Evolutionary conservation across 495 filamentous ascomycete genomes (phyloP).

Genomic region (Evansstolkia leycettana): DNA sequence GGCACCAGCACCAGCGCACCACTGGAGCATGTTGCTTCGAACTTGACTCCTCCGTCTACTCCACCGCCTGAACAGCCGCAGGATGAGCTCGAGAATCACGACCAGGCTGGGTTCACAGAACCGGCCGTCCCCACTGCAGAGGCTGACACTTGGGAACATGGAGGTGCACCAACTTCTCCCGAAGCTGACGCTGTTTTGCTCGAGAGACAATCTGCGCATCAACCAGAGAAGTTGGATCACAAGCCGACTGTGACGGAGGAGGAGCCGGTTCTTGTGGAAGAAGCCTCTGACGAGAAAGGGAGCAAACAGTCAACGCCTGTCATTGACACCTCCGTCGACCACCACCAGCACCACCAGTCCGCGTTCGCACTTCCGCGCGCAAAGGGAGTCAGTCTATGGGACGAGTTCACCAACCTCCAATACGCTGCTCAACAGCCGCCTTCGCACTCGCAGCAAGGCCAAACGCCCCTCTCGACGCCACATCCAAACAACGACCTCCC

Average conservation of each 20-base stretch:
- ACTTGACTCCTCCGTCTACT: slow-evolving; percentile 29
- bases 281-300: slow-evolving; percentile 3
- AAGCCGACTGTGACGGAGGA: background rate
- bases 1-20: background rate
- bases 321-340: slow-evolving; percentile 31
- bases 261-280: slow-evolving; percentile 1
- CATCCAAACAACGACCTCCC: slow-evolving; percentile 14
- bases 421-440: slow-evolving; percentile 20
- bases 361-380: slow-evolving; percentile 16
- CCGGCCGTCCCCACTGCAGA: slow-evolving; percentile 2
- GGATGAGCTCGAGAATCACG: slow-evolving; percentile 2
- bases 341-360: background rate
- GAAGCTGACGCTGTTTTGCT: slow-evolving; percentile 3
- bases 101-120: slow-evolving; percentile 2
- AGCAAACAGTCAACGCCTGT: slow-evolving; percentile 13
- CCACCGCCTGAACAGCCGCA: slow-evolving; percentile 15
- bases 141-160: slow-evolving; percentile 5
- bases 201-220: background rate
- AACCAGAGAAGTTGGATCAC: slow-evolving; percentile 1
- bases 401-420: slow-evolving; percentile 25
- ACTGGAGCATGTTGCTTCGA: slow-evolving; percentile 12
- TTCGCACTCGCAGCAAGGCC: background rate
- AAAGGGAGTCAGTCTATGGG: slow-evolving; percentile 27
- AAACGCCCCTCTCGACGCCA: background rate
- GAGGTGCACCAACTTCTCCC: slow-evolving; percentile 1